A percentile compares a stretch with the other conserved stretches of the same genome.
Evolutionary conservation across 148 eudicot species (phyloP).

Genomic region (Tetragonia tetragonoides): DNA sequence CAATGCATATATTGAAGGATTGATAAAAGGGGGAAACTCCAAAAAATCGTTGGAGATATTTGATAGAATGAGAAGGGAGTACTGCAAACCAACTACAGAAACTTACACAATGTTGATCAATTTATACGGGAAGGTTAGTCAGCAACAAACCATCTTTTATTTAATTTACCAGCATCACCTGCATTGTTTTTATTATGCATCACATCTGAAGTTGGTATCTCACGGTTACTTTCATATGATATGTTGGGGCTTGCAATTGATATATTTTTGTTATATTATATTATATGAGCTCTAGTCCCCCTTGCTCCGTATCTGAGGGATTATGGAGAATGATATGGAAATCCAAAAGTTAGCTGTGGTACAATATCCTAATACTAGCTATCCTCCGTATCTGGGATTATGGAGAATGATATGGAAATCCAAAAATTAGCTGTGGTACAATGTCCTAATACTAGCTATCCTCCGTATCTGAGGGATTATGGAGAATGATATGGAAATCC

Average conservation of each 20-base stretch:
- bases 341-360: not conserved
- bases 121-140: constrained; percentile 76
- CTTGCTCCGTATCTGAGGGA: not conserved
- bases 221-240: not conserved
- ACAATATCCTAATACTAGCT: not conserved
- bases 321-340: not conserved
- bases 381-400: not conserved
- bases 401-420: not conserved
- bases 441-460: not conserved
- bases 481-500: not conserved
- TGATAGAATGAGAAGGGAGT: constrained; percentile 69
- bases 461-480: too few relatives aligned
- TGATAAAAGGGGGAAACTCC: constrained; percentile 61
- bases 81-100: constrained; percentile 61
- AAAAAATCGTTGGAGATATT: constrained; percentile 60
- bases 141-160: not conserved
- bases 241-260: not conserved
- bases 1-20: constrained; percentile 73
- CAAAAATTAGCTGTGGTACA: not conserved
- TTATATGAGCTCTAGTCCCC: too few relatives aligned
- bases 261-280: not conserved
- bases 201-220: not conserved
- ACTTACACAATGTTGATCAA: constrained; percentile 86
- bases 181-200: not conserved
- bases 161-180: not conserved